phyloP scores from a whole-genome alignment of 331 rosid genomes.

The Spiraea crenata region DNA sequence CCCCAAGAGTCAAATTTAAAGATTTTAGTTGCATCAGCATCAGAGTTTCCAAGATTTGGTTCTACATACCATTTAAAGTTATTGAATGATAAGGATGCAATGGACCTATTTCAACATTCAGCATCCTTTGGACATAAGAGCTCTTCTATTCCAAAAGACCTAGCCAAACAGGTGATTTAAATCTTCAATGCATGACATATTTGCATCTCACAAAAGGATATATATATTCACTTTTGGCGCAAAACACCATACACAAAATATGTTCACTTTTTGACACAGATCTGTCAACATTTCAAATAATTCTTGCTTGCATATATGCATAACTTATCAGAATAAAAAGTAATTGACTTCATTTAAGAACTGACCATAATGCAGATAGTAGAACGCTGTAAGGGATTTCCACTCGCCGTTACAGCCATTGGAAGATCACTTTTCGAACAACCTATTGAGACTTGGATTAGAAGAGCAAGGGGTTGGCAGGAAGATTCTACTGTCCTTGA shows the following conservation, averaged over 20 bases:
- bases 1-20: too few species aligned
- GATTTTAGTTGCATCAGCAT: too few species aligned
- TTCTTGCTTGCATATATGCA: background rate
- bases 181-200: background rate
- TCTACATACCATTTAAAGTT: constrained; percentile 23
- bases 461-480: constrained; percentile 14
- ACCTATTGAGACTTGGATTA: constrained; percentile 24
- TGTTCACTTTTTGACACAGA: too few species aligned
- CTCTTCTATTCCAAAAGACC: constrained; percentile 17
- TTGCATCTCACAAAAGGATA: background rate
- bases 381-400: constrained; percentile 22
- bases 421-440: constrained; percentile 33
- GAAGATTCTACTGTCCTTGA: constrained; percentile 29
- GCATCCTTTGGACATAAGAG: constrained; percentile 32
- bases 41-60: background rate
- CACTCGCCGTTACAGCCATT: constrained; percentile 29
- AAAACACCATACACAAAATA: background rate
- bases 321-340: background rate
- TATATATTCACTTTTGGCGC: background rate
- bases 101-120: constrained; percentile 30
- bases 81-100: constrained; percentile 35
- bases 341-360: background rate
- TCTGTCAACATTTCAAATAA: background rate
- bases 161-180: constrained; percentile 37
- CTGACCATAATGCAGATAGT: constrained; percentile 44